phyloP scores from a whole-genome alignment of 139 green algal species.

The Chlamydomonas sp. region DNA sequence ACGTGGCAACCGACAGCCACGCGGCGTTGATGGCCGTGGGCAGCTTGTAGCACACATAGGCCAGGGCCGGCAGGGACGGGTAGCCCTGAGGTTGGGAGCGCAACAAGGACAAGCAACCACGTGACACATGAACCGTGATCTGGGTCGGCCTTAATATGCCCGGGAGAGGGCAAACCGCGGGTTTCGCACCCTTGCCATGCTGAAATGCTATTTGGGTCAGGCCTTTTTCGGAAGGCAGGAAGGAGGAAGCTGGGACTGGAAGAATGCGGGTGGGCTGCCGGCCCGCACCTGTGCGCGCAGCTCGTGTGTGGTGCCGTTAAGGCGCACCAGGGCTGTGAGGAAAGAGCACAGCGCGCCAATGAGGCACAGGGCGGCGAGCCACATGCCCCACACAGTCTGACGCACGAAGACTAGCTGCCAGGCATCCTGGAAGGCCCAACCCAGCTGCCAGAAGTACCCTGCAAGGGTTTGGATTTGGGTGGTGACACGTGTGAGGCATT shows the following conservation, averaged over 20 bases:
- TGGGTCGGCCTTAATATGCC: too few relatives aligned
- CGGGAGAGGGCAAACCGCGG: too few relatives aligned
- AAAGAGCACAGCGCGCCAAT: conserved; percentile 50
- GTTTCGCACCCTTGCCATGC: too few relatives aligned
- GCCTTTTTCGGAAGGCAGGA: too few relatives aligned
- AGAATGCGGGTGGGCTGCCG: not conserved
- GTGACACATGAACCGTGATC: too few relatives aligned
- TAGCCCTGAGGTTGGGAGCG: not conserved
- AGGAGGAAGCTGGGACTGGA: conserved; percentile 21
- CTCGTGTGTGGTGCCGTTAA: conserved; percentile 43
- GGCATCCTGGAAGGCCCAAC: conserved; percentile 58
- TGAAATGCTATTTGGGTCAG: too few relatives aligned
- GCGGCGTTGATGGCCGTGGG: conserved; percentile 74
- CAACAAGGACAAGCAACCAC: too few relatives aligned
- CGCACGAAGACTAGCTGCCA: conserved; percentile 71
- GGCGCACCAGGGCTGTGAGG: conserved; percentile 32
- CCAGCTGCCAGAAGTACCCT: conserved; percentile 59
- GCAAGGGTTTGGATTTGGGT: not conserved
- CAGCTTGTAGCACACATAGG: conserved; percentile 62
- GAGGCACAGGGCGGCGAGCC: conserved; percentile 53
- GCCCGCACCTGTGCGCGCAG: not conserved
- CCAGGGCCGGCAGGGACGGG: conserved; percentile 15
- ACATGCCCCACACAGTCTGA: conserved; percentile 52
- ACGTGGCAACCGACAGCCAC: conserved; percentile 72
- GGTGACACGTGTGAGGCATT: not conserved